Base-by-base conservation (phyloP, 75 land plant species). In the Chamaecyparis obtusa region DNA sequence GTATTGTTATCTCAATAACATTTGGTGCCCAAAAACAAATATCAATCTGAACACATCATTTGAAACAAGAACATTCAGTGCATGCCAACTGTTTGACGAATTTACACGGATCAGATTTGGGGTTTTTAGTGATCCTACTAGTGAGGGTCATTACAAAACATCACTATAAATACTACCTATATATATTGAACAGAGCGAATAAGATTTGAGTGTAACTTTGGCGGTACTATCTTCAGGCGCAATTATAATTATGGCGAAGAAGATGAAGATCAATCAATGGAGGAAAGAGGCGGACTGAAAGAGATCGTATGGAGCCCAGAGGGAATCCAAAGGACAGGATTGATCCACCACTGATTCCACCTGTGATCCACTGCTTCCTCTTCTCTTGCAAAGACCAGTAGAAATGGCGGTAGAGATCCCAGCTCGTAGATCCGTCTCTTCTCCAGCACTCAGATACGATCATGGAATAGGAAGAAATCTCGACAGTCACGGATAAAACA, bases 231-330 rank as follows among this genome's bases (percentile, higher is more conserved):
- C 71, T 67, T 67, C 71, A 67, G 71, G 71, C 71, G 24, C 9
- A 6, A 67, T 67, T 24, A 1, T 67, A 24, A 24, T 21, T 67
- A 9, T 6, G 7, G 27, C 27, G 71, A 67, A 67, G 71, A 21
- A 6, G 71, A 51, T 11, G 15, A 13, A 13, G 11, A 51, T 11
- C 16, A 15, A 67, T 24, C n/a, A 21, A 27, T 67, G n/a, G n/a
- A 67, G 30, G 71, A 67, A 27, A 27, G 41, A 84, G 86, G 88
- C 72, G 36, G 90, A 81, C 36, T 83, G 90, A 55, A 74, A 46
- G 76, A 90, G 91, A 85, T 95, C 97, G 76, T 95, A 95, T 2
- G 97, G 97, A 24, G 94, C 94, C 97, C 97, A 95, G 54, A 95
- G 90, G 30, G 87, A 88, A 51, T 94, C 95, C 48, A 94, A 84